Base-by-base conservation (phyloP, 208 protist genomes). In the Blastocrithidia nonstop region DNA sequence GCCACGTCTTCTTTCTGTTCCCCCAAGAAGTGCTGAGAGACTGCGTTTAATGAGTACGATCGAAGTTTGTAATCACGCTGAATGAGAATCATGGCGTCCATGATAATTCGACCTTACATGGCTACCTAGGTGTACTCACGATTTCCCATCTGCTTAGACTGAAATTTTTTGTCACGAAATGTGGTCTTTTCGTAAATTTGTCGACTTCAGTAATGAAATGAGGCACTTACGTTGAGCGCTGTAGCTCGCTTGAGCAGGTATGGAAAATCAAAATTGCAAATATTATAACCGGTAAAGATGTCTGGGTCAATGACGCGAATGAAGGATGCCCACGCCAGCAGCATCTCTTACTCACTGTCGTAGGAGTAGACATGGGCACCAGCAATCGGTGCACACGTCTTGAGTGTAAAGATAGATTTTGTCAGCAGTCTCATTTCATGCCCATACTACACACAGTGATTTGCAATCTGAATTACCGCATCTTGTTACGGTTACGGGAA, bases 1-100 rank as follows among this genome's bases (percentile, higher is more conserved):
- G 98, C 97, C 5, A 99, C 97, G 57, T 99, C 98, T 62, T 99
- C 98, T 68, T 99, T 99, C 57, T 99, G 97, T 60, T 99, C 96
- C 0, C 91, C 84, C 8, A 99, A 73, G 54, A 99, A 99, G 43
- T 98, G 63, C 47, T 95, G 74, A 0, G 95, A 98, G 20, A 99
- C 98, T 25, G 81, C 71, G 68, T 99, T 99, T 31, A 99, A 81
- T 4, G 96, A 96, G 71, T 99, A 99, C 6, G 96, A 98, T 27
- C 96, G 86, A n/a, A 99, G 72, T 67, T 99, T 99, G 81, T 98
- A 91, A 56, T 99, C 94, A 3, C 86, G 71, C 61, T 98, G 93
- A 35, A 99, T 97, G 6, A 96, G 72, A 55, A 95, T 83, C 59
- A 99, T 85, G 11, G 97, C 77, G 63, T 99, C 98, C 54, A 99